Evolutionary conservation across 768 basidiomycete genomes (phyloP).

Genomic region (Tephrocybe rancida): DNA sequence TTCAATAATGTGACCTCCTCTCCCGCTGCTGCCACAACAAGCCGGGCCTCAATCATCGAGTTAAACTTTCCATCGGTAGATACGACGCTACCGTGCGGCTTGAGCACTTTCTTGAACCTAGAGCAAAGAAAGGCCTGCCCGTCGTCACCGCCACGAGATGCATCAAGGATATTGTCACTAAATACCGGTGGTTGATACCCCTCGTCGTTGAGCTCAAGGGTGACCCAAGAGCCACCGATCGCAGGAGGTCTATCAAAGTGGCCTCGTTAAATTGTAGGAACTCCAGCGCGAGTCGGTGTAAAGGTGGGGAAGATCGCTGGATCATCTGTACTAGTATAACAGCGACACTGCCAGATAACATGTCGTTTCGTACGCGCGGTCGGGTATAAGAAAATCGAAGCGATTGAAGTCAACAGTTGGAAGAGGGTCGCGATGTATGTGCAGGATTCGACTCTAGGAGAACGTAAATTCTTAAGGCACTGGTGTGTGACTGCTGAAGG

Average conservation of each 20-base stretch:
- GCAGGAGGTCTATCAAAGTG: background rate
- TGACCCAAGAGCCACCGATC: background rate
- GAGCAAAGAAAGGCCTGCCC: background rate
- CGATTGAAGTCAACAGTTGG: too few species aligned
- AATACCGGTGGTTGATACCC: background rate
- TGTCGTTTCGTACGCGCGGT: too few species aligned
- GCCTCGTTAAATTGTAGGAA: background rate
- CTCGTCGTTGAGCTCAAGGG: background rate
- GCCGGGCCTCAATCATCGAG: background rate
- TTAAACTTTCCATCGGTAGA: background rate
- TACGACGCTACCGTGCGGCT: background rate
- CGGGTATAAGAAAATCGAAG: too few species aligned
- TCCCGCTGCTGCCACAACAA: background rate
- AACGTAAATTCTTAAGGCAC: too few species aligned
- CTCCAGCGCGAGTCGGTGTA: background rate
- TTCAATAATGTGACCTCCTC: background rate
- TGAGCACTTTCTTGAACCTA: background rate
- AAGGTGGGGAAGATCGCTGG: too few species aligned
- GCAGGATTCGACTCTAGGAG: too few species aligned
- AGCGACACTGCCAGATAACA: too few species aligned
- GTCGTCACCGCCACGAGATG: background rate
- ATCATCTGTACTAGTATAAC: too few species aligned
- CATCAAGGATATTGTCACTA: background rate
- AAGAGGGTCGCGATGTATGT: too few species aligned
- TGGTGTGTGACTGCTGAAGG: too few species aligned